Conservation (phyloP, 73 alveolate species). For the Symbiodinium pilosum region DNA sequence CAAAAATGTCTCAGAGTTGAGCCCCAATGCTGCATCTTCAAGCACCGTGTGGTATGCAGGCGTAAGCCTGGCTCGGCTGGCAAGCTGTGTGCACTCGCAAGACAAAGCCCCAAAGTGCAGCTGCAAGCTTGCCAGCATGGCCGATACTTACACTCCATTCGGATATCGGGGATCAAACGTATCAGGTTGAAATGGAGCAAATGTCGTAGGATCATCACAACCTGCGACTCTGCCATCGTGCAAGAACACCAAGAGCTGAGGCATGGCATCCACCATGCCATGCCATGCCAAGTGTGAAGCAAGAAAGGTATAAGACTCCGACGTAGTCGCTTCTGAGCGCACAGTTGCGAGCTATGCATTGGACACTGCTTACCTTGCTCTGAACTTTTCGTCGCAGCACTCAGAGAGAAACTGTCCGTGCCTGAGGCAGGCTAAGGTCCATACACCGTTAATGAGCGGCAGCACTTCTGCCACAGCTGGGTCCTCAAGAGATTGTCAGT, state of each 20-base stretch:
- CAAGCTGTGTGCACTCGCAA: too few relatives aligned
- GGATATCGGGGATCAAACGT: constrained; percentile 35
- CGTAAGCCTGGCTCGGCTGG: not conserved
- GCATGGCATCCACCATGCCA: not conserved
- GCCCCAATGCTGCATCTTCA: constrained; percentile 29
- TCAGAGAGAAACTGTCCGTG: too few relatives aligned
- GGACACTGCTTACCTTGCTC: constrained; percentile 55
- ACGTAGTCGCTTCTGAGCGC: constrained; percentile 63
- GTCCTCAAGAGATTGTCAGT: too few relatives aligned
- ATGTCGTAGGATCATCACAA: constrained; percentile 62
- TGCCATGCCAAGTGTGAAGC: not conserved
- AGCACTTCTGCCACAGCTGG: constrained; percentile 79
- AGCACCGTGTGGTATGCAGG: constrained; percentile 80
- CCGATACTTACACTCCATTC: constrained; percentile 55
- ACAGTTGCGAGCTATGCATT: constrained; percentile 40
- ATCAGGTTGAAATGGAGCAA: constrained; percentile 57
- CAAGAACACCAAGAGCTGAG: not conserved
- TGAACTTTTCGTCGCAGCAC: not conserved
- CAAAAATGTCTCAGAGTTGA: not conserved
- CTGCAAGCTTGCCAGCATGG: too few relatives aligned
- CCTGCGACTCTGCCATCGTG: not conserved
- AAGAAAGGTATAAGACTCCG: not conserved
- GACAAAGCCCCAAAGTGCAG: too few relatives aligned
- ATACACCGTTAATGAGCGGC: constrained; percentile 67
- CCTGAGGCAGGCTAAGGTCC: constrained; percentile 16